Evolutionary conservation across 2,329 filamentous ascomycete species (phyloP).

Genomic region (Sporothrix schenckii): DNA sequence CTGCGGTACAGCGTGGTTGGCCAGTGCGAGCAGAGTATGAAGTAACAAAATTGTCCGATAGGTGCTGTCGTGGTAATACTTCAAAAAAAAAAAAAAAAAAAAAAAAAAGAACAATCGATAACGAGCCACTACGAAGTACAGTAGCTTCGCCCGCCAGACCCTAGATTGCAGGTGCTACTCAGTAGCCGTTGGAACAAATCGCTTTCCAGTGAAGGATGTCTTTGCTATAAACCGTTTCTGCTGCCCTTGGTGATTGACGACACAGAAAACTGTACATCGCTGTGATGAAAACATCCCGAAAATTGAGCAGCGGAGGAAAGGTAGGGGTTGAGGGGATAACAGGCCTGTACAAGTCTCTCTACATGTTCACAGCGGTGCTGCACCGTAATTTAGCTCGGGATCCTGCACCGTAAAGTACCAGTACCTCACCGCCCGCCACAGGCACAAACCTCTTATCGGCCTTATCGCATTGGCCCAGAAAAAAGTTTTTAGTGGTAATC

Average conservation of each 20-base stretch:
- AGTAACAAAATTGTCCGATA: conserved; percentile 25
- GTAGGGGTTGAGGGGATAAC: neutral
- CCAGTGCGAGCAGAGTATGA: conserved; percentile 29
- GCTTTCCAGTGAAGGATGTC: neutral
- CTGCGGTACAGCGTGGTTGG: conserved; percentile 26
- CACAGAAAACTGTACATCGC: neutral
- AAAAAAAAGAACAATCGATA: conserved; percentile 12
- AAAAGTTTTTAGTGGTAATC: conserved; percentile 31
- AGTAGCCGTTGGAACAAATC: neutral
- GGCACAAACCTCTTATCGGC: conserved; percentile 23
- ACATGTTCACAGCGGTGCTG: neutral
- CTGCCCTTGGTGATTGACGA: neutral
- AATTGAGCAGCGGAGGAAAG: neutral
- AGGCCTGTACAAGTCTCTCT: neutral
- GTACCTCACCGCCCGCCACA: conserved; percentile 18
- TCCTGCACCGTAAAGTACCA: neutral
- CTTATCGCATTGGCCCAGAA: conserved; percentile 32
- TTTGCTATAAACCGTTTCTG: neutral
- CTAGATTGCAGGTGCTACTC: neutral
- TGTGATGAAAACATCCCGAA: neutral
- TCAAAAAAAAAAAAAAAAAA: conserved; percentile 19
- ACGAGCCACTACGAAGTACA: neutral
- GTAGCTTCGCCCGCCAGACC: conserved; percentile 1
- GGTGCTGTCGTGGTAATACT: neutral
- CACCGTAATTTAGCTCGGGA: neutral